These are phyloP conservation scores for Tremella yokohamensis DNA, from an alignment of 768 basidiomycete species.

Conservation along the genomic window DNA sequence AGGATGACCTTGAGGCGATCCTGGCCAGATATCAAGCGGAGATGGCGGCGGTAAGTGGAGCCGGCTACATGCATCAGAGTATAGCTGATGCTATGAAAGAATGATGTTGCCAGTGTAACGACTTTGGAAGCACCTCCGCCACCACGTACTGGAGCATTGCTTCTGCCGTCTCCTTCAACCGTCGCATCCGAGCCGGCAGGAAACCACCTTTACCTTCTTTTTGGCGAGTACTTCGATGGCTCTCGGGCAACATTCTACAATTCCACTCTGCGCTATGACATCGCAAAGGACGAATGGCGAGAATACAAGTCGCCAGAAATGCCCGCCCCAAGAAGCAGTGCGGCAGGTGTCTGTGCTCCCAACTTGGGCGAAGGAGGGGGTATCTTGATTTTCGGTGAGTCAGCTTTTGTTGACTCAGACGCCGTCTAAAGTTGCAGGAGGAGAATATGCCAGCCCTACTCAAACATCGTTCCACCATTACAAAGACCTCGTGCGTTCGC, in stretches of 20 bases:
- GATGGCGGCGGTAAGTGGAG: slow-evolving; percentile 1
- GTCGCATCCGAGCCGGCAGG: slow-evolving; percentile 6
- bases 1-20: slow-evolving; percentile 64
- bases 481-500: slow-evolving; percentile 60
- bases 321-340: slow-evolving; percentile 74
- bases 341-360: slow-evolving; percentile 73
- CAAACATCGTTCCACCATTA: slow-evolving; percentile 86
- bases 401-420: not conserved
- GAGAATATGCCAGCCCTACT: slow-evolving; percentile 78
- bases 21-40: slow-evolving; percentile 59
- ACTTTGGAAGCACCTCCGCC: slow-evolving; percentile 72
- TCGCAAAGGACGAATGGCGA: slow-evolving; percentile 74
- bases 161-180: slow-evolving; percentile 60
- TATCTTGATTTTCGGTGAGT: slow-evolving; percentile 71
- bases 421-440: slow-evolving; percentile 55
- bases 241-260: slow-evolving; percentile 61
- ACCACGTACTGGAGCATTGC: slow-evolving; percentile 74
- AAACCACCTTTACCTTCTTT: slow-evolving; percentile 51
- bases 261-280: not conserved
- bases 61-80: not conserved
- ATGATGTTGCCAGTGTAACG: slow-evolving; percentile 67
- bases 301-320: slow-evolving; percentile 77
- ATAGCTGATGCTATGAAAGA: slow-evolving; percentile 55
- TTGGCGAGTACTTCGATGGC: slow-evolving; percentile 86
- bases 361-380: slow-evolving; percentile 74